These are phyloP conservation scores for Stellera chamaejasme DNA, from an alignment of 345 rosid genomes.

Conservation along the genomic window DNA sequence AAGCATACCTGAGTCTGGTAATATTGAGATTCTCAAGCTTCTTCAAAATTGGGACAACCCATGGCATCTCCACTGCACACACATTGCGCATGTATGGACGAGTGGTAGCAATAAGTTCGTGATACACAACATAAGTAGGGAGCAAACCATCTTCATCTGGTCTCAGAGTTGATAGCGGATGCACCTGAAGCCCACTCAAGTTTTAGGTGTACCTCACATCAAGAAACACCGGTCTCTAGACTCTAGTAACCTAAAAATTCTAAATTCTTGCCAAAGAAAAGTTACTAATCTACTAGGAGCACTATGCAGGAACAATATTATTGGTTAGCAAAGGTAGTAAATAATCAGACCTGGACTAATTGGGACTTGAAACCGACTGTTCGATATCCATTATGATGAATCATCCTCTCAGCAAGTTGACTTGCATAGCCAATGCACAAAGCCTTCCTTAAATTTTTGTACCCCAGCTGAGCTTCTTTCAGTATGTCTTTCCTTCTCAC, in stretches of 20 bases:
- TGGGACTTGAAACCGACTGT: conserved; percentile 70
- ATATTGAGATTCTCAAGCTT: conserved; percentile 62
- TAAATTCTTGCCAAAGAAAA: too few relatives aligned
- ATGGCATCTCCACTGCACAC: conserved; percentile 57
- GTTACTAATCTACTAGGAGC: neutral
- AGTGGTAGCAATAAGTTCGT: conserved; percentile 75
- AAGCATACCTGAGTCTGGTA: conserved; percentile 63
- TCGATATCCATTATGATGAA: conserved; percentile 82
- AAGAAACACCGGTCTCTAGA: conserved; percentile 13
- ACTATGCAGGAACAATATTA: neutral
- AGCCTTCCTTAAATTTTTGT: conserved; percentile 79
- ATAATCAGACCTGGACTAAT: conserved; percentile 62
- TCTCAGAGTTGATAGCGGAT: conserved; percentile 69
- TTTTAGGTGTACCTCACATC: neutral
- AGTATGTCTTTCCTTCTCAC: conserved; percentile 40
- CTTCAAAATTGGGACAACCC: conserved; percentile 61
- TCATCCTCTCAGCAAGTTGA: conserved; percentile 88
- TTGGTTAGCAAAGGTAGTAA: conserved; percentile 3
- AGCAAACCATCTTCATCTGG: conserved; percentile 67
- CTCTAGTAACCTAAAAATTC: neutral
- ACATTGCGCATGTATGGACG: conserved; percentile 80
- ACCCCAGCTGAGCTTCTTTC: conserved; percentile 36
- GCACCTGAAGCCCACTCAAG: conserved; percentile 35
- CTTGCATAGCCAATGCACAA: conserved; percentile 74
- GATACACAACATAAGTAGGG: conserved; percentile 70